Conservation (phyloP, 805 yeast genomes). For the Schizosaccharomyces pombe region DNA sequence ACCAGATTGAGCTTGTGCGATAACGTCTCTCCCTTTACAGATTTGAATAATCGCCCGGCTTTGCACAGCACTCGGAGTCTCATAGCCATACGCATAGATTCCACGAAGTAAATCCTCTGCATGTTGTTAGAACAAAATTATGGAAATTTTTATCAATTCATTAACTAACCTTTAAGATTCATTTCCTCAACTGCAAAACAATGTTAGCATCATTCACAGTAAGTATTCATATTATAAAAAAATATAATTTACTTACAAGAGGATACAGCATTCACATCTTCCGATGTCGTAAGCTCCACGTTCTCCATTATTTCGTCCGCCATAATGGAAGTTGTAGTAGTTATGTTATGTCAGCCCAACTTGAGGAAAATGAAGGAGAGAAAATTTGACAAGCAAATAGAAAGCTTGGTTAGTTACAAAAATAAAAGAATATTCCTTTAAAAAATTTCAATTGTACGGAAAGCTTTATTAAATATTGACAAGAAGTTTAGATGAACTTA, state of each 20-base stretch:
- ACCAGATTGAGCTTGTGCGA: slow-evolving; percentile 98
- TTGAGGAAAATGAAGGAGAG: no score
- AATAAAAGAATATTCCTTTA: no score
- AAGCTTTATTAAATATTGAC: no score
- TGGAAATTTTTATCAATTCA: slow-evolving; percentile 27
- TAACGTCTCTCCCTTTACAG: slow-evolving; percentile 56
- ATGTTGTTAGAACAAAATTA: slow-evolving; percentile 26
- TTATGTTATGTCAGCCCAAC: no score
- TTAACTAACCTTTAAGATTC: background rate
- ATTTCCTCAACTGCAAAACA: background rate
- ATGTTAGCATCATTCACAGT: background rate
- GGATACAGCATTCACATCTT: background rate
- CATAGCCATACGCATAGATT: slow-evolving; percentile 26
- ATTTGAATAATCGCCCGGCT: slow-evolving; percentile 92
- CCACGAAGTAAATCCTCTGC: slow-evolving; percentile 42
- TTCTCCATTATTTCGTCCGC: background rate
- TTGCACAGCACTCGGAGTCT: slow-evolving; percentile 91
- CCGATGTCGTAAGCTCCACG: background rate
- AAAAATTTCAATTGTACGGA: no score
- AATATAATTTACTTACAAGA: background rate
- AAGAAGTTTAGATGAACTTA: no score
- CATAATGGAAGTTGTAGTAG: background rate
- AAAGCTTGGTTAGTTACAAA: no score
- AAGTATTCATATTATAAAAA: background rate
- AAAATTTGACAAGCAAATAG: no score